A percentile compares a stretch with the other conserved stretches of the same genome.
phyloP scores from a whole-genome alignment of 306 rosid species.

The Elaeagnus macrophylla region DNA sequence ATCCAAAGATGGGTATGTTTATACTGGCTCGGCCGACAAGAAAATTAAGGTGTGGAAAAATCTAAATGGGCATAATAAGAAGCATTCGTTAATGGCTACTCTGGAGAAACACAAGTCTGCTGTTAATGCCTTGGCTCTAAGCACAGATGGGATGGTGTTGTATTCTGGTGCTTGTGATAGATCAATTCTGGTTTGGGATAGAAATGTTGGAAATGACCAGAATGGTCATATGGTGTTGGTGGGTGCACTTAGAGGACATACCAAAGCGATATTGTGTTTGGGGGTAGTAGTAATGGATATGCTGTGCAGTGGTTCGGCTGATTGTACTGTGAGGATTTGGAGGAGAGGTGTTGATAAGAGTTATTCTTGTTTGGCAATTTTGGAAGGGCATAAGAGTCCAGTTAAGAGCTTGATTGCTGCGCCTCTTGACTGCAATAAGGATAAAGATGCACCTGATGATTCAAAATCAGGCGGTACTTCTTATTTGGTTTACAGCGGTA shows the following conservation, averaged over 20 bases:
- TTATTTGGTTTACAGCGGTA: too few relatives aligned
- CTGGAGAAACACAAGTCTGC: slow-evolving; percentile 72
- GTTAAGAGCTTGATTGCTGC: slow-evolving; percentile 58
- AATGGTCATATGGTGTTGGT: slow-evolving; percentile 35
- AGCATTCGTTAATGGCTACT: slow-evolving; percentile 35
- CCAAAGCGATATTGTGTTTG: slow-evolving; percentile 61
- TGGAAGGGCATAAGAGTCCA: slow-evolving; percentile 74
- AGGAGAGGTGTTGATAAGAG: slow-evolving; percentile 54
- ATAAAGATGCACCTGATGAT: too few relatives aligned
- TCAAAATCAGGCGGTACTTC: too few relatives aligned
- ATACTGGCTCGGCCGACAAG: slow-evolving; percentile 84
- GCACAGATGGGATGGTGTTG: slow-evolving; percentile 43
- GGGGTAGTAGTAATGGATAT: slow-evolving; percentile 39
- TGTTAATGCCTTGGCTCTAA: slow-evolving; percentile 67
- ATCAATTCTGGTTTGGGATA: slow-evolving; percentile 66
- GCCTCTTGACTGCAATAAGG: too few relatives aligned
- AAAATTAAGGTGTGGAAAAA: slow-evolving; percentile 72
- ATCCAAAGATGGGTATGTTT: slow-evolving; percentile 51
- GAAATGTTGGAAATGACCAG: slow-evolving; percentile 18
- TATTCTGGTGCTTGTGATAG: slow-evolving; percentile 87
- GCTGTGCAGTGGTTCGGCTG: slow-evolving; percentile 86
- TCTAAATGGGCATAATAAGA: slow-evolving; percentile 28
- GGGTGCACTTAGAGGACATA: slow-evolving; percentile 73
- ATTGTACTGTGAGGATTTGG: slow-evolving; percentile 70
- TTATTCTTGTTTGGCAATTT: slow-evolving; percentile 52